phyloP scores from a whole-genome alignment of 1,284 basidiomycete species.

The Puccinia polysora region DNA sequence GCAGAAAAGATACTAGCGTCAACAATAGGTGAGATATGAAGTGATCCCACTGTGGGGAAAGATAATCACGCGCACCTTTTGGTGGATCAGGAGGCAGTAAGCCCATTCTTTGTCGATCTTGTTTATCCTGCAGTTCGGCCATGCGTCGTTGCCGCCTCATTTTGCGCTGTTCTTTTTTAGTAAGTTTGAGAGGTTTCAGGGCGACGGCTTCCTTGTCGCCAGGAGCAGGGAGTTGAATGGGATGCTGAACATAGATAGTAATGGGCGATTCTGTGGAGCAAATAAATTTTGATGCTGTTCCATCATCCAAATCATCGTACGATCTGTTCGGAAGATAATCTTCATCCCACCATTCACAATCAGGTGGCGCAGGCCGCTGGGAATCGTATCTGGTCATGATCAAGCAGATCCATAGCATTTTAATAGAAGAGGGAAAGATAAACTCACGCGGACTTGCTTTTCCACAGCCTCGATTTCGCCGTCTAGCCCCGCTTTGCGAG shows the following conservation, averaged over 20 bases:
- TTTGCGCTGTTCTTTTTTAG: conserved; percentile 95
- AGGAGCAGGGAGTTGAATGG: conserved; percentile 88
- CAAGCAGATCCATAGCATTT: too few species aligned
- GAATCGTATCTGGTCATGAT: too few species aligned
- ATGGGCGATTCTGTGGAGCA: conserved; percentile 64
- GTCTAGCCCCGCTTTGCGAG: conserved; percentile 85
- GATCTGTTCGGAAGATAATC: conserved; percentile 70
- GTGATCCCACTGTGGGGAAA: too few species aligned
- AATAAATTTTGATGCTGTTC: conserved; percentile 54
- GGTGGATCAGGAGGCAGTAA: conserved; percentile 88
- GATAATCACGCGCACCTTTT: conserved; percentile 62
- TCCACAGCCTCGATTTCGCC: conserved; percentile 84
- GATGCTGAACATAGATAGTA: conserved; percentile 89
- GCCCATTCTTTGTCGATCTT: conserved; percentile 92
- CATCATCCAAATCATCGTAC: conserved; percentile 66
- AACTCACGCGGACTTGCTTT: conserved; percentile 70
- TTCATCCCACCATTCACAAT: conserved; percentile 95
- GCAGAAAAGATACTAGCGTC: too few species aligned
- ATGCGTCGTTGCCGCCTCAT: conserved; percentile 82
- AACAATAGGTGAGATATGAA: too few species aligned
- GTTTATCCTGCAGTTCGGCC: conserved; percentile 86
- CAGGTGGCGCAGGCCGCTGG: conserved; percentile 80
- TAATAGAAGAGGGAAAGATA: conserved; percentile 6
- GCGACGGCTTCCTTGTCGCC: conserved; percentile 71
- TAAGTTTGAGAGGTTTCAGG: conserved; percentile 79